Evolutionary conservation across 139 green algal species (phyloP), one percentile per base, ranked within the genome.

Genomic region (Klebsormidium nitens): DNA sequence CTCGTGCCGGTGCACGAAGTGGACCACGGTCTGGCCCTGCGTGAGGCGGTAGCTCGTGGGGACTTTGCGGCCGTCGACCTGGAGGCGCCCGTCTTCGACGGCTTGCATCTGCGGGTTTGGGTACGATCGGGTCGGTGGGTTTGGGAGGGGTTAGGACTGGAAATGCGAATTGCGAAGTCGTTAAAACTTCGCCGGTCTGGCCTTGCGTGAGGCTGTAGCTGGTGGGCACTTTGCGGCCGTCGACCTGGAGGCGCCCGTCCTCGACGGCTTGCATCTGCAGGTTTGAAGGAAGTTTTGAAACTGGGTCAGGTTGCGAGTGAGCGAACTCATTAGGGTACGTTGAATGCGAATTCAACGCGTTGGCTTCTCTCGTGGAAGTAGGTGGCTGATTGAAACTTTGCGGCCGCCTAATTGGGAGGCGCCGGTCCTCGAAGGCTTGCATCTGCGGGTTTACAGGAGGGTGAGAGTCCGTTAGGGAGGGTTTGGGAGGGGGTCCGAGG

Each of bases 1-100:
- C 48, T 69, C 57, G 26, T 73, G 65, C n/a, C 57, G 36, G 48
- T 73, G 65, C 17, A 73, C 65, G 28, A 69, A 73, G 48, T 73
- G 65, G 8, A 6, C 46, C 38, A 73, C 42, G 28, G 65, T 60
- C 49, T 73, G 65, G 14, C 49, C 67, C 26, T 59, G 8, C 6
- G 37, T 71, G 34, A 73, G 11, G 26, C 3, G 34, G 38, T 66
- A 70, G 39, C 23, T 38, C 6, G 65, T 48, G 8, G 36, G n/a
- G 17, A 73, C 65, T 48, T 23, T 66, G 28, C 23, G 28, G 29
- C 65, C 65, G 39, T 64, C 39, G 11, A 73, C 50, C 28, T 17
- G 11, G 14, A 73, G 67, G 19, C 65, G 17, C 26, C 65, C 65
- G 14, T 14, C 65, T n/a, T 40, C 34, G 32, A 73, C 40, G 8